Evolutionary conservation across 108 stramenopile genomes (phyloP).

Genomic region (Asterionellopsis glacialis): DNA sequence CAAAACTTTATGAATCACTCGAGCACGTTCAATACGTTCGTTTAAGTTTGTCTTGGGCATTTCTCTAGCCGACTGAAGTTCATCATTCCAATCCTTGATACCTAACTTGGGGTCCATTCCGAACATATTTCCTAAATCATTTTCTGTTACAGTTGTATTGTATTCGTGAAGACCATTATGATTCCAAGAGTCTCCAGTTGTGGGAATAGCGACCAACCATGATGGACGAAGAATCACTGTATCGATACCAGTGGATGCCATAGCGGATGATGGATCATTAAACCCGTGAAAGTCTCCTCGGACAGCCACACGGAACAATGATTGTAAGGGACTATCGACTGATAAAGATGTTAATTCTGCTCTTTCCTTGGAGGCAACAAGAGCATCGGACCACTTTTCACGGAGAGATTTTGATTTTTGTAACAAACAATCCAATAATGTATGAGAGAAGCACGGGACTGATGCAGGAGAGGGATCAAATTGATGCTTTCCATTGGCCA

Average conservation of each 20-base stretch:
- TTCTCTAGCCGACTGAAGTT: slow-evolving; percentile 84
- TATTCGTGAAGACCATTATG: slow-evolving; percentile 40
- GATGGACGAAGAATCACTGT: slow-evolving; percentile 55
- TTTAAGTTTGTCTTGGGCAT: slow-evolving; percentile 60
- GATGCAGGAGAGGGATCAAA: slow-evolving; percentile 89
- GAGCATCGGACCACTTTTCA: slow-evolving; percentile 42
- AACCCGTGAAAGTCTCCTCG: slow-evolving; percentile 38
- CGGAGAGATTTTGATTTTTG: slow-evolving; percentile 44
- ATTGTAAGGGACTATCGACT: slow-evolving; percentile 32
- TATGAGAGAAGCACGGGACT: slow-evolving; percentile 67
- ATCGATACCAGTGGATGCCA: slow-evolving; percentile 50
- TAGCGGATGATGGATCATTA: slow-evolving; percentile 13
- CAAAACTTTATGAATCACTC: slow-evolving; percentile 82
- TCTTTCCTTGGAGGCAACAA: slow-evolving; percentile 51
- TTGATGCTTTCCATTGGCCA: slow-evolving; percentile 1
- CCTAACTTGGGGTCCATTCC: slow-evolving; percentile 89
- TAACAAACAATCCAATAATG: slow-evolving; percentile 70
- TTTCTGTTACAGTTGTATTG: slow-evolving; percentile 62
- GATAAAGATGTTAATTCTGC: slow-evolving; percentile 29
- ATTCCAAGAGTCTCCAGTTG: slow-evolving; percentile 23
- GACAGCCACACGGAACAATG: slow-evolving; percentile 47
- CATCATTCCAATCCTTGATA: slow-evolving; percentile 94
- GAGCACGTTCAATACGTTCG: slow-evolving; percentile 78
- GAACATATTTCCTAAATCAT: slow-evolving; percentile 61
- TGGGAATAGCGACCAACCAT: slow-evolving; percentile 63